Conservation (phyloP, 495 filamentous ascomycete genomes). For the Tuber calosporum region DNA sequence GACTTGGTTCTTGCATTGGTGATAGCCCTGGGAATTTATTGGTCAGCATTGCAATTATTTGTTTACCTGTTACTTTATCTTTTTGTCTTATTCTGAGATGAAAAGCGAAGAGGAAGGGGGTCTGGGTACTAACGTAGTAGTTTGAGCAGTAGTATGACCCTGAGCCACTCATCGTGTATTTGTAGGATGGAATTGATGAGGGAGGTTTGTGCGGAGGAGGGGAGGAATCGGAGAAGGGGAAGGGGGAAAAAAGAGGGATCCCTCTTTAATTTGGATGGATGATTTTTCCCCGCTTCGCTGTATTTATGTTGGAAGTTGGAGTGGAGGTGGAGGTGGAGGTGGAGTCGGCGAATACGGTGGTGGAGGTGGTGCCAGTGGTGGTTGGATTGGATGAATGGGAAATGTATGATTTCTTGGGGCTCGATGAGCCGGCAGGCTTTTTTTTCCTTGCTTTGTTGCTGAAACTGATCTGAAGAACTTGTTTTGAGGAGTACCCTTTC, state of each 20-base stretch:
- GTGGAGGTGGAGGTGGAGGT: conserved; percentile 6
- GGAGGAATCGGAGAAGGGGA: not conserved
- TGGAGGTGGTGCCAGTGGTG: conserved; percentile 14
- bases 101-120: not conserved
- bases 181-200: conserved; percentile 8
- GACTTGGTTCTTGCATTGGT: conserved; percentile 36
- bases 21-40: conserved; percentile 20
- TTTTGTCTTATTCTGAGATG: not conserved
- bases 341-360: conserved; percentile 3
- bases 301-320: not conserved
- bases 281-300: conserved; percentile 6
- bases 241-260: conserved; percentile 2
- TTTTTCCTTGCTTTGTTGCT: conserved; percentile 3
- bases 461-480: conserved; percentile 14
- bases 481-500: not conserved
- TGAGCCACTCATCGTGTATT: conserved; percentile 34
- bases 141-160: conserved; percentile 51
- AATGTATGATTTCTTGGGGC: conserved; percentile 10
- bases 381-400: conserved; percentile 10
- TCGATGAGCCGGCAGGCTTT: not conserved
- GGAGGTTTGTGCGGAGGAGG: conserved; percentile 10
- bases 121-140: conserved; percentile 47
- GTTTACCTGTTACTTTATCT: not conserved
- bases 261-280: conserved; percentile 5
- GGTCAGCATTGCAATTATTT: not conserved